phyloP scores from a whole-genome alignment of 2,329 filamentous ascomycete species.

The Fusarium stilboides region DNA sequence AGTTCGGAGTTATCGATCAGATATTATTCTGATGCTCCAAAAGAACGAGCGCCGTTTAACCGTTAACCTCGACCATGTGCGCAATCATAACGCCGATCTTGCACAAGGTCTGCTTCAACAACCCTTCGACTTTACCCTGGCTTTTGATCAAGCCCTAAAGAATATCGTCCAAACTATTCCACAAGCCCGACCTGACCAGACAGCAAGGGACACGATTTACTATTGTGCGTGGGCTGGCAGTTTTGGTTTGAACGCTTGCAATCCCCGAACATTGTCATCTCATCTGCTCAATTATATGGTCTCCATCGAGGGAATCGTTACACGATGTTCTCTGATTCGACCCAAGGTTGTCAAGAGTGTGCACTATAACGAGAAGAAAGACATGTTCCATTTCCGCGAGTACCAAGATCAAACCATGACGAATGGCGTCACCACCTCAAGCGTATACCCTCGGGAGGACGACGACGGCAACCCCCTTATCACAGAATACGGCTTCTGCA shows the following conservation, averaged over 20 bases:
- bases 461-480: conserved; percentile 92
- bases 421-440: conserved; percentile 88
- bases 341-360: conserved; percentile 99
- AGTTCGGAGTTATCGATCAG: conserved; percentile 84
- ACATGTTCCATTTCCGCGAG: conserved; percentile 89
- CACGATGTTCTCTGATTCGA: conserved; percentile 92
- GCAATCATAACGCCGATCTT: conserved; percentile 87
- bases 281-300: conserved; percentile 96
- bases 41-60: conserved; percentile 75
- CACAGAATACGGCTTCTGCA: conserved; percentile 96
- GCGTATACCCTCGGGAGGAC: conserved; percentile 94
- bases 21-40: conserved; percentile 85
- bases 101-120: conserved; percentile 83
- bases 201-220: conserved; percentile 84
- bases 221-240: conserved; percentile 98
- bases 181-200: conserved; percentile 82
- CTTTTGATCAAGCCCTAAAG: conserved; percentile 92
- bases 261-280: conserved; percentile 91
- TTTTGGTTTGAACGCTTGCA: conserved; percentile 95
- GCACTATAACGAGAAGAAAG: conserved; percentile 91
- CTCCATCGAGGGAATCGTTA: conserved; percentile 97
- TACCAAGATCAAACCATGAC: conserved; percentile 99
- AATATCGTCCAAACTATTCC: conserved; percentile 87
- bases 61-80: conserved; percentile 91
- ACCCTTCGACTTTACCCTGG: conserved; percentile 89